Conservation (phyloP, 2,329 filamentous ascomycete species). For the Cyphellophora attinorum region DNA sequence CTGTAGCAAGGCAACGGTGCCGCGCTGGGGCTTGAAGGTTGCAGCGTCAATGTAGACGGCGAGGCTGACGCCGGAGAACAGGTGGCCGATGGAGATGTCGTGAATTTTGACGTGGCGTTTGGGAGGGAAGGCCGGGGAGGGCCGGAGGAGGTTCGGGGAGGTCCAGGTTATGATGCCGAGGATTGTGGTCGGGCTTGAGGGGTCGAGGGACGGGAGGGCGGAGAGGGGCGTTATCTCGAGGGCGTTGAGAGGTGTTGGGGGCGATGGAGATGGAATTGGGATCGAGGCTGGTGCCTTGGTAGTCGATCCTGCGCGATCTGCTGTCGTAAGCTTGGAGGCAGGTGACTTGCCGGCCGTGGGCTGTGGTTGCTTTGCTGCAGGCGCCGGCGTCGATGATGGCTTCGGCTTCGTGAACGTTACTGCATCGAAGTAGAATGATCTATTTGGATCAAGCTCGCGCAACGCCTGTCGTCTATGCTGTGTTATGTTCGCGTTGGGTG, state of each 20-base stretch:
- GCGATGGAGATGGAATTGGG: too few species aligned
- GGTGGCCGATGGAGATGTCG: slow-evolving; percentile 17
- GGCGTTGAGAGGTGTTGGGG: slow-evolving; percentile 1
- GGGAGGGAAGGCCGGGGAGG: slow-evolving; percentile 17
- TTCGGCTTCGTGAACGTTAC: not conserved
- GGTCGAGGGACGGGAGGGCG: not conserved
- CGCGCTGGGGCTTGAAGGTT: slow-evolving; percentile 18
- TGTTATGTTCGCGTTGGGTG: slow-evolving; percentile 6
- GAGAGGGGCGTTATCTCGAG: slow-evolving; percentile 1
- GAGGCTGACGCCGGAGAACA: slow-evolving; percentile 16
- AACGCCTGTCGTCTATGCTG: slow-evolving; percentile 10
- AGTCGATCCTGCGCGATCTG: too few species aligned
- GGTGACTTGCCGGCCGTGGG: too few species aligned
- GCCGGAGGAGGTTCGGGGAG: slow-evolving; percentile 17
- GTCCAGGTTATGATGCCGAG: slow-evolving; percentile 20
- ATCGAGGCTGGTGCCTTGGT: too few species aligned
- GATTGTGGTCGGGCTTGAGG: slow-evolving; percentile 5
- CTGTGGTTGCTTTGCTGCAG: not conserved
- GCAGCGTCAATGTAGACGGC: slow-evolving; percentile 22
- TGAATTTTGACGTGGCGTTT: slow-evolving; percentile 23
- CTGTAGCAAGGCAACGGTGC: slow-evolving; percentile 21
- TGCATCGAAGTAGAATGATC: too few species aligned
- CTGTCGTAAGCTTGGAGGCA: too few species aligned
- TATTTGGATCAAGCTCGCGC: slow-evolving; percentile 5
- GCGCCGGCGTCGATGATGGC: not conserved